Conservation (phyloP, 495 filamentous ascomycete genomes). For the Hyaloscypha variabilis region DNA sequence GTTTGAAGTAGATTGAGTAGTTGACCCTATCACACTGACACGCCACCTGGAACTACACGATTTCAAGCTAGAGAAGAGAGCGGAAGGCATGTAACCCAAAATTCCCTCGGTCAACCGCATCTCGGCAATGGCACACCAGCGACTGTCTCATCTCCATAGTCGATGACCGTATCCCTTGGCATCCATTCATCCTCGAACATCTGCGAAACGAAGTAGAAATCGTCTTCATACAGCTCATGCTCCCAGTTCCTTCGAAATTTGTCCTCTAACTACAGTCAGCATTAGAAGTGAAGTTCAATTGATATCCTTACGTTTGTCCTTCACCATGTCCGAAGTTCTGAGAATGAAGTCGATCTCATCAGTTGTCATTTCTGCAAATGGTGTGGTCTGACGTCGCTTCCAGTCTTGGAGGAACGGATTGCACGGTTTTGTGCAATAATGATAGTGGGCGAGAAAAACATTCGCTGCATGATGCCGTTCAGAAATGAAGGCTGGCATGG, state of each 20-base stretch:
- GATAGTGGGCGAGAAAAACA: slow-evolving; percentile 59
- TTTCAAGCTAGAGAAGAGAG: not conserved
- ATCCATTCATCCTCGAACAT: slow-evolving; percentile 53
- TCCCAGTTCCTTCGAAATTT: slow-evolving; percentile 8
- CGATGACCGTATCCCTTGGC: slow-evolving; percentile 30
- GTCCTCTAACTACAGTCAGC: slow-evolving; percentile 7
- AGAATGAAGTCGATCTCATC: slow-evolving; percentile 16
- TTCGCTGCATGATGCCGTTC: slow-evolving; percentile 58
- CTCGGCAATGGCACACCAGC: not conserved
- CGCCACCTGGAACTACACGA: not conserved
- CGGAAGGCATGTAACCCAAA: not conserved
- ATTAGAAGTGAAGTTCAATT: not conserved
- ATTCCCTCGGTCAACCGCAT: not conserved
- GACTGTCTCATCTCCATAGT: slow-evolving; percentile 10
- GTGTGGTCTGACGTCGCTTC: not conserved
- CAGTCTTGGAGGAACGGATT: slow-evolving; percentile 9
- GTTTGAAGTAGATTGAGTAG: not conserved
- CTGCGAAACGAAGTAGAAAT: slow-evolving; percentile 55
- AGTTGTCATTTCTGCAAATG: slow-evolving; percentile 15
- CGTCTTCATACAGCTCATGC: slow-evolving; percentile 41
- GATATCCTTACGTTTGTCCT: slow-evolving; percentile 6
- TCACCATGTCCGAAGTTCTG: slow-evolving; percentile 13
- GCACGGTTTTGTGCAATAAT: slow-evolving; percentile 55
- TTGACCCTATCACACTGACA: not conserved
- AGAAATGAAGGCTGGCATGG: slow-evolving; percentile 50